Evolutionary conservation across 345 rosid species (phyloP).

Genomic region (Moringa oleifera): DNA sequence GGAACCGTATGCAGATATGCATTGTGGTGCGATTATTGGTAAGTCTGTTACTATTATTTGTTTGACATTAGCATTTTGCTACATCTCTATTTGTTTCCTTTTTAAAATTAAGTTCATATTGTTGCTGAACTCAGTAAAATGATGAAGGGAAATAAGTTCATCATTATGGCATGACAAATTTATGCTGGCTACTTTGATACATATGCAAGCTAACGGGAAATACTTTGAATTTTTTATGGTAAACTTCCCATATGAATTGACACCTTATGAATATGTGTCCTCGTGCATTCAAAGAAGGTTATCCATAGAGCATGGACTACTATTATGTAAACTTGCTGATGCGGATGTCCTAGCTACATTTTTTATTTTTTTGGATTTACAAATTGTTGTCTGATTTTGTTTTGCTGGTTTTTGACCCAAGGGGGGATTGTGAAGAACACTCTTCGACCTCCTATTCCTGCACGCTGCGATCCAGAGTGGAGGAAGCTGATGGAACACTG

Average conservation of each 20-base stretch:
- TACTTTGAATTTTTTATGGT: too few relatives aligned
- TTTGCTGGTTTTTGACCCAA: constrained; percentile 12
- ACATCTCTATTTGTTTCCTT: background rate
- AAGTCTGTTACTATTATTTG: constrained; percentile 1
- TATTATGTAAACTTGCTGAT: too few relatives aligned
- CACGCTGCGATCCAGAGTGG: constrained; percentile 51
- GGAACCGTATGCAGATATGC: constrained; percentile 75
- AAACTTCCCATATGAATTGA: too few relatives aligned
- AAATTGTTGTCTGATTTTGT: background rate
- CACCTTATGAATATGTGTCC: too few relatives aligned
- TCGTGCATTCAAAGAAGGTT: too few relatives aligned
- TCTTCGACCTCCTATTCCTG: constrained; percentile 52
- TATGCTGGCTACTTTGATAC: background rate
- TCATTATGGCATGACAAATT: too few relatives aligned
- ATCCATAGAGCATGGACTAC: too few relatives aligned
- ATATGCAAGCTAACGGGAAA: background rate
- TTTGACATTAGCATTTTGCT: background rate
- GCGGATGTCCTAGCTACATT: too few relatives aligned
- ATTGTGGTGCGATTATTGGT: constrained; percentile 78
- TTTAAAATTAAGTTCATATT: too few relatives aligned
- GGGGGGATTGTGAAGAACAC: constrained; percentile 67
- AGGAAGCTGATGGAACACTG: constrained; percentile 57
- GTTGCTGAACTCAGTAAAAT: background rate
- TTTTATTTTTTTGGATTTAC: too few relatives aligned
- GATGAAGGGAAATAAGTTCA: background rate